Evolutionary conservation across 768 basidiomycete species (phyloP).

Genomic region (Termitomyces titanicus): DNA sequence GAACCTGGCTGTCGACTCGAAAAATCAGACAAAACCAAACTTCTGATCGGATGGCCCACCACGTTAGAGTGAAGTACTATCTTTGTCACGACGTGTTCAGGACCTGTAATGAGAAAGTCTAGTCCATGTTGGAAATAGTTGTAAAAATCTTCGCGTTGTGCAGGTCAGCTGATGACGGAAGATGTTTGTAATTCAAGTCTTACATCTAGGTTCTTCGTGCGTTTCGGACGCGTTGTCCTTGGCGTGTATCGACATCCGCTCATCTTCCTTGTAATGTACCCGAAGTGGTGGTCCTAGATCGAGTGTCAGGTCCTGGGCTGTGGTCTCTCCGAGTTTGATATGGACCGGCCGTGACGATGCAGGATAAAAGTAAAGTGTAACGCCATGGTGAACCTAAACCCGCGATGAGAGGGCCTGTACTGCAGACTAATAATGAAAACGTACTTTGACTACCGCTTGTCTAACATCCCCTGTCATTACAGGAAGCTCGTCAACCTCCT

Average conservation of each 20-base stretch:
- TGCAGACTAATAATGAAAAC: background rate
- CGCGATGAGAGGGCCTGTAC: background rate
- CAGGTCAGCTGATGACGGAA: background rate
- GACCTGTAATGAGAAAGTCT: constrained; percentile 78
- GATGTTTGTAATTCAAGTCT: constrained; percentile 11
- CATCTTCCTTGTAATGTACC: constrained; percentile 85
- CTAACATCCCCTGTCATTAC: constrained; percentile 71
- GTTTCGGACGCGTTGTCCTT: constrained; percentile 41
- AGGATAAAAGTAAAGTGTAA: constrained; percentile 67
- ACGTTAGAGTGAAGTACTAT: constrained; percentile 87
- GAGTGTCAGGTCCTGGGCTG: constrained; percentile 74
- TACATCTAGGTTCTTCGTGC: constrained; percentile 50
- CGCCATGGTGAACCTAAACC: constrained; percentile 64
- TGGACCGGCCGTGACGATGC: constrained; percentile 47
- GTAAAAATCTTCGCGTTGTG: constrained; percentile 63
- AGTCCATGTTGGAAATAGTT: constrained; percentile 93
- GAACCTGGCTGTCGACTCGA: constrained; percentile 75
- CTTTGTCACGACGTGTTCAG: constrained; percentile 73
- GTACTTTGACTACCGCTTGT: constrained; percentile 65
- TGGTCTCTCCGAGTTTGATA: constrained; percentile 69
- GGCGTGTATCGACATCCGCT: constrained; percentile 81
- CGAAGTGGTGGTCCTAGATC: constrained; percentile 79
- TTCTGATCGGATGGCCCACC: constrained; percentile 45
- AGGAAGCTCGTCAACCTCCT: constrained; percentile 63
- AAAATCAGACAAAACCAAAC: background rate